Evolutionary conservation across 345 rosid species (phyloP).

Genomic region (Boechera stricta): DNA sequence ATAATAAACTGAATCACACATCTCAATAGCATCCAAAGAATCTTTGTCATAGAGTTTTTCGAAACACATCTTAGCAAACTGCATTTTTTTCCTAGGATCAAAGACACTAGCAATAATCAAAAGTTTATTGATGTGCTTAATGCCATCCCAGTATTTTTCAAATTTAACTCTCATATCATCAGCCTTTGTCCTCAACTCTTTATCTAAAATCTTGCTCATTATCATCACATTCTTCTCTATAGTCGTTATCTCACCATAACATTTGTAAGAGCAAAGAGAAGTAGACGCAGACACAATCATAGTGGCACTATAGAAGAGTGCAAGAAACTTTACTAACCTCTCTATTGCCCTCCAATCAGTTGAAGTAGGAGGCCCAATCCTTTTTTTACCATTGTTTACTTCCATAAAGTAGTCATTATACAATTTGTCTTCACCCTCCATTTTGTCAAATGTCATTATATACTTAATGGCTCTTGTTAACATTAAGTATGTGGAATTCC

Average conservation of each 20-base stretch:
- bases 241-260: neutral
- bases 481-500: neutral
- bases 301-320: neutral
- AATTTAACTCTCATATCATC: neutral
- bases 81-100: neutral
- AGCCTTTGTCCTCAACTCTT: neutral
- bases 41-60: neutral
- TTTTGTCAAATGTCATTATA: neutral
- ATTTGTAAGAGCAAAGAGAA: neutral
- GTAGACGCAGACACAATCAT: neutral
- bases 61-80: constrained; percentile 3
- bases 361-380: neutral
- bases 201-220: neutral
- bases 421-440: neutral
- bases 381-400: neutral
- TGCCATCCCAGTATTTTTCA: neutral
- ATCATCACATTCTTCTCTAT: neutral
- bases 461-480: neutral
- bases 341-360: too few relatives aligned
- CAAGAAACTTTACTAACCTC: neutral
- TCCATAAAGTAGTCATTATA: neutral
- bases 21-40: neutral
- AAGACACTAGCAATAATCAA: neutral
- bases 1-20: neutral
- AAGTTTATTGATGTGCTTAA: neutral